phyloP scores from a whole-genome alignment of 139 green algal species.

The Chlorella sp. region DNA sequence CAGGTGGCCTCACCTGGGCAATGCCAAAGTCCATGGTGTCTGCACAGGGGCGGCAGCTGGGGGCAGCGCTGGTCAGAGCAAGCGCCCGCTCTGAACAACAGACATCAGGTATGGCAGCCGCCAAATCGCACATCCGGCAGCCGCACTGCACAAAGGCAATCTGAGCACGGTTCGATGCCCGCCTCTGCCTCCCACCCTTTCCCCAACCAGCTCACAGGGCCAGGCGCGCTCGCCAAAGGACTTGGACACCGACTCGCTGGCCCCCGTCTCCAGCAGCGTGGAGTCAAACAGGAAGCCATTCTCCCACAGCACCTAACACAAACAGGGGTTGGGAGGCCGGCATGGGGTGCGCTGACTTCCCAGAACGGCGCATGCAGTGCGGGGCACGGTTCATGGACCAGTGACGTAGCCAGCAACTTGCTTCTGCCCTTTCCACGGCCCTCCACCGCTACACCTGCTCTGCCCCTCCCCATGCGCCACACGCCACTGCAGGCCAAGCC shows the following conservation, averaged over 20 bases:
- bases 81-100: no score
- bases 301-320: conserved; percentile 9
- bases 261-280: neutral
- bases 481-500: neutral
- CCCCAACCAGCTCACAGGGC: conserved; percentile 5
- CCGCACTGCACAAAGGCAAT: no score
- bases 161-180: no score
- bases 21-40: conserved; percentile 43
- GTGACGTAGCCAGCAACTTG: neutral
- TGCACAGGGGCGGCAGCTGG: neutral
- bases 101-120: no score
- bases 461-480: neutral
- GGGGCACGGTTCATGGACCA: no score
- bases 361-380: no score
- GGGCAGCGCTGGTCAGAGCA: no score
- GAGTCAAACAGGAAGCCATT: conserved; percentile 16
- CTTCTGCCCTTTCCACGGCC: neutral
- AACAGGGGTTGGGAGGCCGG: neutral
- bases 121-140: no score
- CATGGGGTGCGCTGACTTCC: neutral
- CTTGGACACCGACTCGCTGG: conserved; percentile 8
- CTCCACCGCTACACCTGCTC: neutral
- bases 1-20: neutral
- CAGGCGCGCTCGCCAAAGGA: conserved; percentile 12
- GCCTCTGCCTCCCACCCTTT: neutral